Evolutionary conservation across 2,329 filamentous ascomycete genomes (phyloP).

Genomic region (Penicillium janthinellum): DNA sequence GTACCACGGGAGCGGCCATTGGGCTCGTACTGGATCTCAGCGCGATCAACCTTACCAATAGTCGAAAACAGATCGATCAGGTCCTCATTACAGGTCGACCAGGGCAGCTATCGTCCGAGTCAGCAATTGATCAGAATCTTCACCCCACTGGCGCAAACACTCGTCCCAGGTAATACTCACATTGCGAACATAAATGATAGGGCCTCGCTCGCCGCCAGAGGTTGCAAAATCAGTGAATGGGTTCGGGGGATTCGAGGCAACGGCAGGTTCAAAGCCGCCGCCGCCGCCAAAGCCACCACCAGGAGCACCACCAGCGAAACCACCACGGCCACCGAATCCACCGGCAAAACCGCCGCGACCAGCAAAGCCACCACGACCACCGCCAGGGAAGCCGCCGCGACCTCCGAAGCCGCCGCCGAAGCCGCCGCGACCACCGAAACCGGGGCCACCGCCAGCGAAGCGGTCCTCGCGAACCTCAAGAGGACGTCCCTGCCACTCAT

Average conservation of each 20-base stretch:
- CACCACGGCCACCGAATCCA: conserved; percentile 44
- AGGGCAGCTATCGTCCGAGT: conserved; percentile 70
- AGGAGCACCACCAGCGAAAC: conserved; percentile 47
- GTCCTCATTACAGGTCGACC: conserved; percentile 99
- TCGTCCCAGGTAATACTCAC: conserved; percentile 59
- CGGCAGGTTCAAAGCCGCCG: conserved; percentile 24
- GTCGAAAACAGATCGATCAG: conserved; percentile 95
- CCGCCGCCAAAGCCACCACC: conserved; percentile 46
- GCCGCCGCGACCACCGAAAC: conserved; percentile 56
- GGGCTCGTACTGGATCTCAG: conserved; percentile 98
- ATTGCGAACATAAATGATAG: conserved; percentile 93
- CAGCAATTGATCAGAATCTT: not conserved
- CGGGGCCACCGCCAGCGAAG: conserved; percentile 65
- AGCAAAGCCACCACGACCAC: conserved; percentile 58
- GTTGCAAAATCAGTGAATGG: conserved; percentile 93
- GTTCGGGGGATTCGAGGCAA: conserved; percentile 66
- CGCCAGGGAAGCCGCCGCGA: conserved; percentile 45
- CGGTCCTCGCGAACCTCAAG: conserved; percentile 96
- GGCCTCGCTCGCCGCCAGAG: conserved; percentile 77
- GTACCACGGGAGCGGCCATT: conserved; percentile 93
- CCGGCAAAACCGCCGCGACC: conserved; percentile 56
- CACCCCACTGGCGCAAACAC: not conserved
- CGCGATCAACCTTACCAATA: conserved; percentile 95
- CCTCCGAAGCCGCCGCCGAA: conserved; percentile 60
- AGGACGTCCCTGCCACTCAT: conserved; percentile 93